These are phyloP conservation scores for Trichocladium uniseriatum DNA, from an alignment of 495 filamentous ascomycete genomes.

Conservation along the genomic window DNA sequence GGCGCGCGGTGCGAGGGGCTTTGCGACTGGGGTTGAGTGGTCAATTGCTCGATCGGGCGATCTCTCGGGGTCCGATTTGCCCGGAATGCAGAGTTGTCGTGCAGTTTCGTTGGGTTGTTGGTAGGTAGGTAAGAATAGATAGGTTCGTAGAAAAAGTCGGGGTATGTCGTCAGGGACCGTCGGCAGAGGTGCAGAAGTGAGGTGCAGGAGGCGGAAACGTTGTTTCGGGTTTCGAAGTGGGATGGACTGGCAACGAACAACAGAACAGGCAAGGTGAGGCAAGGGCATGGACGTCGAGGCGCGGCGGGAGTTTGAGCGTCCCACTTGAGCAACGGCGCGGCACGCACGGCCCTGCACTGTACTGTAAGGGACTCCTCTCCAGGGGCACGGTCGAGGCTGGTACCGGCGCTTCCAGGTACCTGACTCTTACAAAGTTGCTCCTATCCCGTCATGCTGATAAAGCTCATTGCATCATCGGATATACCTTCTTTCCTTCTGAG, in stretches of 20 bases:
- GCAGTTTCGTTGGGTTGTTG: not conserved
- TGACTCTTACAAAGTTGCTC: too few relatives aligned
- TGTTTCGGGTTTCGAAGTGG: not conserved
- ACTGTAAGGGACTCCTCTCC: not conserved
- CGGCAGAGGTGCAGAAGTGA: not conserved
- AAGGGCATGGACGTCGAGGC: not conserved
- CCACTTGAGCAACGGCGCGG: constrained; percentile 2
- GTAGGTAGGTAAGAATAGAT: too few relatives aligned
- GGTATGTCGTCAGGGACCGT: too few relatives aligned
- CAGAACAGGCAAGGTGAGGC: not conserved
- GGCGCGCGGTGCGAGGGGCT: not conserved
- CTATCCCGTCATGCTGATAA: too few relatives aligned
- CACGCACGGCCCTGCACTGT: constrained; percentile 6
- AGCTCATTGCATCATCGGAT: too few relatives aligned
- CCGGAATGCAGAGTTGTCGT: too few relatives aligned
- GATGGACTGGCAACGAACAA: not conserved
- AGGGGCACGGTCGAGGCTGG: not conserved
- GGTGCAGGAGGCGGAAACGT: not conserved
- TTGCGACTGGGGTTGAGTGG: constrained; percentile 1
- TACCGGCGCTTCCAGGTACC: too few relatives aligned
- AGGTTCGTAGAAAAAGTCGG: too few relatives aligned
- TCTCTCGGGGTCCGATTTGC: not conserved
- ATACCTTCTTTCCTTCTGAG: too few relatives aligned
- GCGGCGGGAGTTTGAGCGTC: constrained; percentile 1
- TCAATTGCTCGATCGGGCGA: constrained; percentile 6